These are phyloP conservation scores for Mrakia blollopis DNA, from an alignment of 768 basidiomycete species.

Conservation along the genomic window DNA sequence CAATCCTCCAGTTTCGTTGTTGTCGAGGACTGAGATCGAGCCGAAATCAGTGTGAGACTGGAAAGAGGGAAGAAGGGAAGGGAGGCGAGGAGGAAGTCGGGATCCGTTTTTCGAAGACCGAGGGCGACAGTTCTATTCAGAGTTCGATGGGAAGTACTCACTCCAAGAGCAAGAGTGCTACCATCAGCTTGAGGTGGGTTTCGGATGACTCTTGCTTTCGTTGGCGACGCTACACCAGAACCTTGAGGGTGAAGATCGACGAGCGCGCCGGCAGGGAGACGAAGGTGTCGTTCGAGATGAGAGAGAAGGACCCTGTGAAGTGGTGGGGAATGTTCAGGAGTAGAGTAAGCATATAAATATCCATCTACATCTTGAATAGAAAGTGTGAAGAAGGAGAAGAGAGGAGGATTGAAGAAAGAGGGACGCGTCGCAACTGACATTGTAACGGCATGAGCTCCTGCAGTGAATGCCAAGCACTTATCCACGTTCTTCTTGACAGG, in stretches of 20 bases:
- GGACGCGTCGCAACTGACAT: not conserved
- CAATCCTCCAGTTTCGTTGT: conserved; percentile 31
- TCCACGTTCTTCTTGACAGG: not conserved
- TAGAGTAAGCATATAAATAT: too few species aligned
- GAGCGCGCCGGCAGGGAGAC: conserved; percentile 6
- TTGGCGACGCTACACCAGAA: not conserved
- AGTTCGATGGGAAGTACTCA: not conserved
- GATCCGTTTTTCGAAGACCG: not conserved
- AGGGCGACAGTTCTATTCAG: too few species aligned
- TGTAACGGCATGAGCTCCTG: not conserved
- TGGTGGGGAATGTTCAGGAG: too few species aligned
- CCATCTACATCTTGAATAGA: too few species aligned
- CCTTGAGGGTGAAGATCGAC: conserved; percentile 20
- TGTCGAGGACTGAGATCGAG: conserved; percentile 26
- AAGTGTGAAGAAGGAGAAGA: not conserved
- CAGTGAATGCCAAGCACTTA: not conserved
- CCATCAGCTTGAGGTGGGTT: conserved; percentile 22
- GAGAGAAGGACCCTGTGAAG: conserved; percentile 13
- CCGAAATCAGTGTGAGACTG: conserved; percentile 33
- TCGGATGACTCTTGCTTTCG: conserved; percentile 32
- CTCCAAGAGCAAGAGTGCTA: conserved; percentile 18
- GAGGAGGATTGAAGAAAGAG: not conserved
- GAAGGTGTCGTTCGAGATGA: conserved; percentile 23
- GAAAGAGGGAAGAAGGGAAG: not conserved
- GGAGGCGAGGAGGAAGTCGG: too few species aligned